Conservation (phyloP, 2,329 filamentous ascomycete species). For the Penicillium thymicola region DNA sequence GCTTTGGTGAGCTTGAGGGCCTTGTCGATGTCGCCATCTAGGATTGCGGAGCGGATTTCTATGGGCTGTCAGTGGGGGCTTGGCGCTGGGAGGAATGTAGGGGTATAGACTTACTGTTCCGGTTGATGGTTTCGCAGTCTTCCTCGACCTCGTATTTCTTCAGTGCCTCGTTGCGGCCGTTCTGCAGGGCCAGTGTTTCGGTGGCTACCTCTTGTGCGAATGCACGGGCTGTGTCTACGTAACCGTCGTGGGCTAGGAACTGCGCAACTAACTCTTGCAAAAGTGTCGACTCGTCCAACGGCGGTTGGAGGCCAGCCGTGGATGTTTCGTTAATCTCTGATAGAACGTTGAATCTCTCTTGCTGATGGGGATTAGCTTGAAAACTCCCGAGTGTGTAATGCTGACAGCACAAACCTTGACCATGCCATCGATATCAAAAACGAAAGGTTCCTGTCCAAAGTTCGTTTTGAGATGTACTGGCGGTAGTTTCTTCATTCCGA, state of each 20-base stretch:
- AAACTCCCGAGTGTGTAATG: background rate
- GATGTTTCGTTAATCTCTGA: constrained; percentile 59
- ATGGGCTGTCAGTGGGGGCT: background rate
- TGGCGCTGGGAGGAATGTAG: background rate
- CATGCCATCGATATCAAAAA: constrained; percentile 86
- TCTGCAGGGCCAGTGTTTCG: constrained; percentile 68
- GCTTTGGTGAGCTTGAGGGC: constrained; percentile 77
- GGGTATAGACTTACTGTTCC: constrained; percentile 65
- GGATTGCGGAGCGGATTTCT: constrained; percentile 83
- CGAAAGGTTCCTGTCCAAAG: constrained; percentile 70
- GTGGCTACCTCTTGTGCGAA: constrained; percentile 78
- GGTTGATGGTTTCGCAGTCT: constrained; percentile 79
- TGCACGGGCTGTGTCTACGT: constrained; percentile 84
- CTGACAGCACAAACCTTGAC: constrained; percentile 60
- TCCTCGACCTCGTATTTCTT: constrained; percentile 67
- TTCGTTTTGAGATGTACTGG: constrained; percentile 59
- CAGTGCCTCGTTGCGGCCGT: constrained; percentile 52
- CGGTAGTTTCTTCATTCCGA: constrained; percentile 63
- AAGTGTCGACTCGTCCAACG: constrained; percentile 69
- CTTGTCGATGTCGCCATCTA: constrained; percentile 88
- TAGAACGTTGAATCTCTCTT: constrained; percentile 59
- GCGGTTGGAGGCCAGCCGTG: constrained; percentile 60
- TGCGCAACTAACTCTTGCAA: constrained; percentile 82
- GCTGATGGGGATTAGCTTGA: constrained; percentile 42
- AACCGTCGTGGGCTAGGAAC: constrained; percentile 91